These are phyloP conservation scores for Canavalia gladiata DNA, from an alignment of 306 rosid genomes.

Conservation along the genomic window DNA sequence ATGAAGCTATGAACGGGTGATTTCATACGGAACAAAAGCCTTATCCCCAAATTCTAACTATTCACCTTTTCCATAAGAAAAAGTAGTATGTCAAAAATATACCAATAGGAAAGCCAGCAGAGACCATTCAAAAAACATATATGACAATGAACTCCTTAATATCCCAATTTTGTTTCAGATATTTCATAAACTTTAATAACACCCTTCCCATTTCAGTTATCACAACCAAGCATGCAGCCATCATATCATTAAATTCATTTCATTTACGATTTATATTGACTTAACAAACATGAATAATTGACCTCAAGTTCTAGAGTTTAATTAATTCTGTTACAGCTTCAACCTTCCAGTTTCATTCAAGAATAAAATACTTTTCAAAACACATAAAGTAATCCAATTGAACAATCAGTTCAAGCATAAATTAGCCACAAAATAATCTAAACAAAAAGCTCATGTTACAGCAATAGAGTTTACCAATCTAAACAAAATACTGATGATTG, in stretches of 20 bases:
- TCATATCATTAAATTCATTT: not conserved
- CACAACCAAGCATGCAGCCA: constrained; percentile 29
- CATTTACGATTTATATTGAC: not conserved
- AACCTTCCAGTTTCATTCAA: not conserved
- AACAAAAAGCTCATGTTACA: not conserved
- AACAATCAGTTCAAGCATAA: not conserved
- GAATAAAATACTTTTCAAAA: not conserved
- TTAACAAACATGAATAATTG: not conserved
- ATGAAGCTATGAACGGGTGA: constrained; percentile 14
- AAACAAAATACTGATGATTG: not conserved
- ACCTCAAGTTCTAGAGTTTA: constrained; percentile 4
- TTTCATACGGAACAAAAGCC: constrained; percentile 20
- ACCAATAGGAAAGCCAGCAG: not conserved
- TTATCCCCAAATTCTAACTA: not conserved
- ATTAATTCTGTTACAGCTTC: constrained; percentile 18
- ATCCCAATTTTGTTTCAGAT: not conserved
- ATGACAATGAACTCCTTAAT: not conserved
- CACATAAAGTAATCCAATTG: not conserved
- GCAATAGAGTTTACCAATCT: not conserved
- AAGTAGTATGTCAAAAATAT: not conserved
- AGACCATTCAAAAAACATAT: not conserved
- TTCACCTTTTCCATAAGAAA: not conserved
- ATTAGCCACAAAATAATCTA: not conserved
- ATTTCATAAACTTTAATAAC: not conserved
- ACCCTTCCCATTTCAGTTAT: not conserved